These are phyloP conservation scores for Lanmaoa pseudosensibilis DNA, from an alignment of 768 basidiomycete genomes.

Conservation along the genomic window DNA sequence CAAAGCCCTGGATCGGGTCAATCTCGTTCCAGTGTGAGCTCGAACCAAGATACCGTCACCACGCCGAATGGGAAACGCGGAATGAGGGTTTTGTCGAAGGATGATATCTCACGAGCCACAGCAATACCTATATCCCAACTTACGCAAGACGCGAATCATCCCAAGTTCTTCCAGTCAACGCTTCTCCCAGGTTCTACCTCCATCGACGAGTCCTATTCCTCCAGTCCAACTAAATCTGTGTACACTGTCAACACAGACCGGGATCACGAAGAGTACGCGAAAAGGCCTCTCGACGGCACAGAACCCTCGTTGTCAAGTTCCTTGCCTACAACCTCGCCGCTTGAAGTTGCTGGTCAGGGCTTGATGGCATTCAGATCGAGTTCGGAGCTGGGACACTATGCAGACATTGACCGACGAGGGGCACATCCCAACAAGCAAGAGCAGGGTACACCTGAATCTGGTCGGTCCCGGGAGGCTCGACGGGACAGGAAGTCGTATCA, in stretches of 20 bases:
- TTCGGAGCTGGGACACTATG: conserved; percentile 81
- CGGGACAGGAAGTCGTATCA: conserved; percentile 65
- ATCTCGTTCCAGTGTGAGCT: conserved; percentile 59
- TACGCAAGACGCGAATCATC: conserved; percentile 51
- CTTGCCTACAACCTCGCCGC: conserved; percentile 49
- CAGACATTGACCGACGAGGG: conserved; percentile 52
- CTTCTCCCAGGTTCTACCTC: conserved; percentile 27
- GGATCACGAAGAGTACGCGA: conserved; percentile 33
- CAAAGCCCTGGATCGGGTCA: conserved; percentile 36
- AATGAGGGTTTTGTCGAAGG: conserved; percentile 50
- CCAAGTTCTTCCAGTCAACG: conserved; percentile 58
- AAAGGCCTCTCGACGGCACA: conserved; percentile 46
- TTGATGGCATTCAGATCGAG: conserved; percentile 54
- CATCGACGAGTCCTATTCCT: conserved; percentile 35
- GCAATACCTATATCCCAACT: conserved; percentile 60
- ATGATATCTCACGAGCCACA: conserved; percentile 56
- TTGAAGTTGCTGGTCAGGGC: conserved; percentile 35
- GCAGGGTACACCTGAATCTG: conserved; percentile 54
- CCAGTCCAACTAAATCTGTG: conserved; percentile 57
- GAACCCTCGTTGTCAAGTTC: conserved; percentile 66
- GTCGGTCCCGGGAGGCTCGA: conserved; percentile 49
- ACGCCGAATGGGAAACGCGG: conserved; percentile 34
- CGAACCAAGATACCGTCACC: conserved; percentile 31
- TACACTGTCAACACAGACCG: conserved; percentile 42
- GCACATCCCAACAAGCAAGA: conserved; percentile 37